Evolutionary conservation across 73 alveolate species (phyloP).

Genomic region (Paramecium octaurelia): DNA sequence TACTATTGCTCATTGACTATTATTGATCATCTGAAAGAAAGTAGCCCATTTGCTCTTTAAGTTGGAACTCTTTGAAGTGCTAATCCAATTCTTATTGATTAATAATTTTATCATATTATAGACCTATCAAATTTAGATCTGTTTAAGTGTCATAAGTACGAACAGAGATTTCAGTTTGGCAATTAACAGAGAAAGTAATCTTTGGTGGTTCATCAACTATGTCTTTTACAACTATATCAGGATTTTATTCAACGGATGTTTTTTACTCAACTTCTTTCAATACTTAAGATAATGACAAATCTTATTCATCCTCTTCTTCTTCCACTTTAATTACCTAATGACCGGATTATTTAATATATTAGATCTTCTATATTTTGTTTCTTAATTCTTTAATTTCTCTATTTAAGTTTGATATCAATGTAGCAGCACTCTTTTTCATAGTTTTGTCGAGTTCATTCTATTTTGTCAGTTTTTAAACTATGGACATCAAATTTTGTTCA

Average conservation of each 20-base stretch:
- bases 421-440: conserved; percentile 34
- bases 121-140: not conserved
- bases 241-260: conserved; percentile 24
- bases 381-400: conserved; percentile 34
- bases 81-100: not conserved
- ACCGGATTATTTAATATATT: not conserved
- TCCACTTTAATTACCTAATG: not conserved
- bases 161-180: not conserved
- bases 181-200: not conserved
- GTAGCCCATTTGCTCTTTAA: conserved; percentile 16
- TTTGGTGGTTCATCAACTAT: conserved; percentile 45
- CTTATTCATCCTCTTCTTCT: conserved; percentile 35
- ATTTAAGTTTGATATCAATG: not conserved
- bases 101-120: not conserved
- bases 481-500: not conserved
- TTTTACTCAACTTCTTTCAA: conserved; percentile 38
- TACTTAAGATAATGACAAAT: conserved; percentile 10
- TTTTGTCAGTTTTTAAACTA: not conserved
- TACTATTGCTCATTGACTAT: not conserved
- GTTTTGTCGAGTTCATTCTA: not conserved
- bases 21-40: not conserved
- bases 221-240: conserved; percentile 49
- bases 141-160: not conserved
- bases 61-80: not conserved
- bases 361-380: not conserved